phyloP scores from a whole-genome alignment of 352 stramenopile species.

The Pythium oligandrum region DNA sequence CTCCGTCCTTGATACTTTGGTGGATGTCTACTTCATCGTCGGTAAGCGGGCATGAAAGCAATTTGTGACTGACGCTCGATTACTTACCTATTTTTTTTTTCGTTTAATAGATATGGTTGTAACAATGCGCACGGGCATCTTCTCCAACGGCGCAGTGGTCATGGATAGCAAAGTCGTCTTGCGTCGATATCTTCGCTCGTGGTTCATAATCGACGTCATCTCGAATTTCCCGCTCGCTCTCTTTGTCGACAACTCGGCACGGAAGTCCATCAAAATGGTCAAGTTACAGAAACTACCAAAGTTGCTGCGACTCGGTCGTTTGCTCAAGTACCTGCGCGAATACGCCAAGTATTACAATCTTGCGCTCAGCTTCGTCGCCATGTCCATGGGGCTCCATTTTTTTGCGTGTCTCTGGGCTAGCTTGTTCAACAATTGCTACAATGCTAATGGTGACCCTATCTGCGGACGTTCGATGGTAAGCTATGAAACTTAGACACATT shows the following conservation, averaged over 20 bases:
- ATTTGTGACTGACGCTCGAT: no score
- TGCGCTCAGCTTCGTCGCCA: slow-evolving; percentile 55
- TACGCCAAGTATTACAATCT: slow-evolving; percentile 87
- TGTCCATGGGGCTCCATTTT: slow-evolving; percentile 63
- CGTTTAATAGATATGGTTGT: slow-evolving; percentile 61
- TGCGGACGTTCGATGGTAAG: slow-evolving; percentile 39
- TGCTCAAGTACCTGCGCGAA: slow-evolving; percentile 75
- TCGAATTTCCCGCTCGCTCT: slow-evolving; percentile 80
- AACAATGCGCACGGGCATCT: slow-evolving; percentile 72
- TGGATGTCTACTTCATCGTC: slow-evolving; percentile 78
- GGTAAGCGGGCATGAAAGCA: not conserved
- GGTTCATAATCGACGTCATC: slow-evolving; percentile 81
- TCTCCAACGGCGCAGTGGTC: slow-evolving; percentile 70
- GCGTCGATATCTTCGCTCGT: slow-evolving; percentile 65
- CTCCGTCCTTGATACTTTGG: slow-evolving; percentile 51
- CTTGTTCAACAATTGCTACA: slow-evolving; percentile 62
- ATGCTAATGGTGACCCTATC: slow-evolving; percentile 15
- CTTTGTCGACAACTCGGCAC: slow-evolving; percentile 45
- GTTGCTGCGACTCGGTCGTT: slow-evolving; percentile 60
- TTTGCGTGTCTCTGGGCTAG: slow-evolving; percentile 73
- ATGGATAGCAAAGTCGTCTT: slow-evolving; percentile 66
- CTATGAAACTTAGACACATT: not conserved
- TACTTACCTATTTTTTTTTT: not conserved
- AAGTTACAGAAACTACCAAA: slow-evolving; percentile 86
- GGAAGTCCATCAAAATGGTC: slow-evolving; percentile 77